A percentile compares a stretch with the other conserved stretches of the same genome.
Conservation (phyloP, 176 grass and related monocot genomes). For the Juncus inflexus region DNA sequence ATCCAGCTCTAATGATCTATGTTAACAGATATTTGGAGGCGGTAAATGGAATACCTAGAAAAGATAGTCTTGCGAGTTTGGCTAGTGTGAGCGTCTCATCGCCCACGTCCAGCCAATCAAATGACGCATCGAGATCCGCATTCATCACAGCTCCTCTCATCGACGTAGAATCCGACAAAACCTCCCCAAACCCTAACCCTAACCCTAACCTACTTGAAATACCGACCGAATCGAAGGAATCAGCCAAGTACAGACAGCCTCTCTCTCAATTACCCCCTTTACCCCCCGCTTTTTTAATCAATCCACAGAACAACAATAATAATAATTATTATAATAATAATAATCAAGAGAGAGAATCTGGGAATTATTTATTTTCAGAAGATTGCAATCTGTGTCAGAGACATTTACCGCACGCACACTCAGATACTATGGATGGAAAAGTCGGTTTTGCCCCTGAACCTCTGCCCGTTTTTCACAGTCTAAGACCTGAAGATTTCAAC, state of each 20-base stretch:
- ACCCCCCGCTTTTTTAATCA: constrained; percentile 74
- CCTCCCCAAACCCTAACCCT: constrained; percentile 2
- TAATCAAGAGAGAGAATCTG: constrained; percentile 17
- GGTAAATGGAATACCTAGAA: constrained; percentile 67
- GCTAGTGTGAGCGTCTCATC: constrained; percentile 54
- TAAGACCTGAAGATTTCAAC: constrained; percentile 63
- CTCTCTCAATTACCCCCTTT: constrained; percentile 90
- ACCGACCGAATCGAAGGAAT: constrained; percentile 35
- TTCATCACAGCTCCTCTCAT: constrained; percentile 39
- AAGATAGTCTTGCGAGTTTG: constrained; percentile 62
- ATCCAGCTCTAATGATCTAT: neutral
- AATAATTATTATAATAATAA: constrained; percentile 11
- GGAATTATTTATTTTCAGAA: constrained; percentile 22
- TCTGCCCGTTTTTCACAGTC: constrained; percentile 49
- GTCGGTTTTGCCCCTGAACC: constrained; percentile 36
- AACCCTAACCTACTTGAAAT: constrained; percentile 16
- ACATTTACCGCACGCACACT: constrained; percentile 64
- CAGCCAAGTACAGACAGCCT: constrained; percentile 60
- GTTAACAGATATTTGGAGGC: constrained; percentile 52
- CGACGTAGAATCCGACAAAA: constrained; percentile 34
- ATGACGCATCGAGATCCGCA: constrained; percentile 50
- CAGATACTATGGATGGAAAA: constrained; percentile 53
- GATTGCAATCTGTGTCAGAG: constrained; percentile 77
- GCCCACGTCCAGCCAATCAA: constrained; percentile 49
- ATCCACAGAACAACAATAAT: constrained; percentile 23